Evolutionary conservation across 2,329 filamentous ascomycete species (phyloP).

Genomic region (Penicillium sp.): DNA sequence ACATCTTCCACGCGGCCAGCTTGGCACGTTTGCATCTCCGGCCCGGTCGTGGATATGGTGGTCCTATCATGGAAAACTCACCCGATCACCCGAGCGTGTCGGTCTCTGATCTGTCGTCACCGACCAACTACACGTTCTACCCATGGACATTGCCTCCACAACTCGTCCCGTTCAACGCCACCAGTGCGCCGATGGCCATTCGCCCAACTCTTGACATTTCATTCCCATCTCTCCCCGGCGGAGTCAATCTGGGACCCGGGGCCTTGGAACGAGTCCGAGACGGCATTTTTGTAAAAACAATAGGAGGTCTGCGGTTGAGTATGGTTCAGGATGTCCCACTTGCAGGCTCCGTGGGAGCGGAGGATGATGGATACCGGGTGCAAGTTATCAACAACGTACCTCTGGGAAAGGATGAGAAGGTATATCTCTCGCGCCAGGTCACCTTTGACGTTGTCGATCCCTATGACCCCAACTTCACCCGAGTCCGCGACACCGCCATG

Average conservation of each 20-base stretch:
- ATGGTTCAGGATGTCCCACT: slow-evolving; percentile 49
- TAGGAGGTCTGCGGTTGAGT: slow-evolving; percentile 57
- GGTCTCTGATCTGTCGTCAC: slow-evolving; percentile 55
- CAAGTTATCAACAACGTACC: slow-evolving; percentile 77
- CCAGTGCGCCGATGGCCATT: slow-evolving; percentile 69
- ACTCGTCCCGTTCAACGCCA: slow-evolving; percentile 72
- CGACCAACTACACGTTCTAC: slow-evolving; percentile 79
- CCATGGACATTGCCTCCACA: slow-evolving; percentile 85
- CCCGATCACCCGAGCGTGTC: slow-evolving; percentile 56
- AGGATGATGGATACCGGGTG: slow-evolving; percentile 53
- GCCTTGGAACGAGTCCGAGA: slow-evolving; percentile 58
- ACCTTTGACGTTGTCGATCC: slow-evolving; percentile 64
- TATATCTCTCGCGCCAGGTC: slow-evolving; percentile 74
- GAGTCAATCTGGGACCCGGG: slow-evolving; percentile 43
- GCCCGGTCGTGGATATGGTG: slow-evolving; percentile 57
- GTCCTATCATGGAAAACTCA: slow-evolving; percentile 55
- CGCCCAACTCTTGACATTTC: slow-evolving; percentile 70
- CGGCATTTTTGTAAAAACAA: slow-evolving; percentile 60
- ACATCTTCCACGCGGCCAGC: slow-evolving; percentile 85
- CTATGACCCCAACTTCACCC: slow-evolving; percentile 79
- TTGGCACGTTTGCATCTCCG: slow-evolving; percentile 78
- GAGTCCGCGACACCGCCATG: slow-evolving; percentile 68
- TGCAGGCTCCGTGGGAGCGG: slow-evolving; percentile 9
- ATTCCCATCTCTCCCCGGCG: slow-evolving; percentile 58
- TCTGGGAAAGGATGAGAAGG: slow-evolving; percentile 81